These are phyloP conservation scores for Termitomyces bulborhizus DNA, from an alignment of 768 basidiomycete species.

Conservation along the genomic window DNA sequence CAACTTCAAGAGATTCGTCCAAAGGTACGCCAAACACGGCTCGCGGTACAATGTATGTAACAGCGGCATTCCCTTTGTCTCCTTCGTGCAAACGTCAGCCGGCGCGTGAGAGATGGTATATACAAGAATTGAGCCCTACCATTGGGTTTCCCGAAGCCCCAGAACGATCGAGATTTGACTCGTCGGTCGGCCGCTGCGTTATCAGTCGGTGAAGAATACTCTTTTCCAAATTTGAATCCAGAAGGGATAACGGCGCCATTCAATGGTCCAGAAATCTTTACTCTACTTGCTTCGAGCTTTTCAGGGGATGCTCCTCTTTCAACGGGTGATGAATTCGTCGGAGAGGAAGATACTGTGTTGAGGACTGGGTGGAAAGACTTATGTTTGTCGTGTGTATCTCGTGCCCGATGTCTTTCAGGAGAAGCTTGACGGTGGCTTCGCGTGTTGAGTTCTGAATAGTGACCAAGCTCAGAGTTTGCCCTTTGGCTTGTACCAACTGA, in stretches of 20 bases:
- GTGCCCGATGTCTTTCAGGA: constrained; percentile 48
- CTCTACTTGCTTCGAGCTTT: constrained; percentile 53
- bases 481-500: constrained; percentile 36
- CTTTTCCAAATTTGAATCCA: constrained; percentile 90
- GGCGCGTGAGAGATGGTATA: background rate
- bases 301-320: constrained; percentile 50
- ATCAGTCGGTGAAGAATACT: constrained; percentile 35
- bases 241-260: constrained; percentile 80
- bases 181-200: constrained; percentile 56
- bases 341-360: constrained; percentile 41
- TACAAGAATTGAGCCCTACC: constrained; percentile 26
- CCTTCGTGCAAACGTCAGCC: constrained; percentile 17
- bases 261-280: constrained; percentile 87
- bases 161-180: constrained; percentile 88
- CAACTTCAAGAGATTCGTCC: constrained; percentile 83
- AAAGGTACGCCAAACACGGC: constrained; percentile 88
- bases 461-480: constrained; percentile 77
- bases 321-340: constrained; percentile 32
- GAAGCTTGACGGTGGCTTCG: constrained; percentile 38
- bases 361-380: constrained; percentile 64
- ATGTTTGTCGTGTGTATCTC: constrained; percentile 44
- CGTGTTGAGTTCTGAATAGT: constrained; percentile 60
- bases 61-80: constrained; percentile 25
- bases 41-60: constrained; percentile 39
- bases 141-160: constrained; percentile 77